Percentiles rank a stretch among this genome's conserved stretches.
Evolutionary conservation across 192 early-diverging fungal genomes (phyloP).

Genomic region (Podila verticillata): DNA sequence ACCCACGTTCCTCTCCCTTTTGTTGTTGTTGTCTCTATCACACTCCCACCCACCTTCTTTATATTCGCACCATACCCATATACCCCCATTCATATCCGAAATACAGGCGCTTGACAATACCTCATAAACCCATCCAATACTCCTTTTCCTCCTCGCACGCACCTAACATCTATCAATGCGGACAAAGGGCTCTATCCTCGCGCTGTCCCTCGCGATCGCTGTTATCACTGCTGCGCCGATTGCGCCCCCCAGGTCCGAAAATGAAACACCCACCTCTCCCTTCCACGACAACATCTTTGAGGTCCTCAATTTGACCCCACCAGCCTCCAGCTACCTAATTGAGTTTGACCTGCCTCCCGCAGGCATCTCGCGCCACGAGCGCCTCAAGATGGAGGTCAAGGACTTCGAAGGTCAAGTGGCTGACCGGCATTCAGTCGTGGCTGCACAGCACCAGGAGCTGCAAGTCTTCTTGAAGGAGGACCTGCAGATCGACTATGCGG

Average conservation of each 20-base stretch:
- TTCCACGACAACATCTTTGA: neutral
- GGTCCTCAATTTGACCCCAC: slow-evolving; percentile 4
- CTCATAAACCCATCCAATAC: neutral
- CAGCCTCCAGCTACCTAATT: slow-evolving; percentile 24
- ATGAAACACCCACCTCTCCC: neutral
- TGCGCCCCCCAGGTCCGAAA: neutral
- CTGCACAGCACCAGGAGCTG: slow-evolving; percentile 15
- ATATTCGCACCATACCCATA: too few relatives aligned
- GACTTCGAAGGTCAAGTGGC: neutral
- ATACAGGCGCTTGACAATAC: neutral
- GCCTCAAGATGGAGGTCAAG: slow-evolving; percentile 11
- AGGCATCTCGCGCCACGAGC: slow-evolving; percentile 14
- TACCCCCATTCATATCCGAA: too few relatives aligned
- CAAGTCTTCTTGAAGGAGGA: slow-evolving; percentile 6
- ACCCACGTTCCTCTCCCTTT: neutral
- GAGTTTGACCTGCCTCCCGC: slow-evolving; percentile 28
- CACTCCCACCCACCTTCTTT: neutral
- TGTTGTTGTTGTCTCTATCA: neutral
- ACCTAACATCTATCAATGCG: neutral
- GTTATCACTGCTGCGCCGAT: slow-evolving; percentile 5
- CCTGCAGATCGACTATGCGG: slow-evolving; percentile 7
- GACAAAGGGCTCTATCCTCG: slow-evolving; percentile 1
- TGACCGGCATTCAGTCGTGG: slow-evolving; percentile 8
- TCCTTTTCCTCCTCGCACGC: neutral
- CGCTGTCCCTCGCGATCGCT: slow-evolving; percentile 13